phyloP scores from a whole-genome alignment of 1,139 yeast species.

The Geotrichum macrosporum region DNA sequence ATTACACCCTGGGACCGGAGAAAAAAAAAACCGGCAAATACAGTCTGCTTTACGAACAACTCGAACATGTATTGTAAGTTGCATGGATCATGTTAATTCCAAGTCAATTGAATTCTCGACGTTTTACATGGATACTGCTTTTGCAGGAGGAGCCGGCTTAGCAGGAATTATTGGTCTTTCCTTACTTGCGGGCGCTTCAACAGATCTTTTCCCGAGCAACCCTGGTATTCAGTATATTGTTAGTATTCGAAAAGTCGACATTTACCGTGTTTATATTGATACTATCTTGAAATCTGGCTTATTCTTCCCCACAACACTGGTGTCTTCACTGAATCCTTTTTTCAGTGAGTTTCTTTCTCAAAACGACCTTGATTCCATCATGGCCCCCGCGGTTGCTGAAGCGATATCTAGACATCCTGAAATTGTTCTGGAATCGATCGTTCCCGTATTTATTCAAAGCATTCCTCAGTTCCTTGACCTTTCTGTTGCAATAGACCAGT shows the following conservation, averaged over 20 bases:
- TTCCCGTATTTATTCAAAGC: conserved; percentile 48
- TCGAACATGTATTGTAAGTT: conserved; percentile 26
- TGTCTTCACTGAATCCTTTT: conserved; percentile 42
- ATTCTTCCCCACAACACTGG: conserved; percentile 27
- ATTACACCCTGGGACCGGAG: conserved; percentile 17
- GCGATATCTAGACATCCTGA: conserved; percentile 81
- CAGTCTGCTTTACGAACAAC: conserved; percentile 32
- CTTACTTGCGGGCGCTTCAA: conserved; percentile 33
- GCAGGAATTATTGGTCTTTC: conserved; percentile 27
- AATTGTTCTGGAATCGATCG: conserved; percentile 50
- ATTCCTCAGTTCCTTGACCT: conserved; percentile 41
- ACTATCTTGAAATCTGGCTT: conserved; percentile 35
- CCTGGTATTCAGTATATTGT: conserved; percentile 30
- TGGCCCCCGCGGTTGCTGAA: conserved; percentile 67
- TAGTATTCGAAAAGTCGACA: conserved; percentile 23
- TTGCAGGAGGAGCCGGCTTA: conserved; percentile 18
- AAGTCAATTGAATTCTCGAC: conserved; percentile 22
- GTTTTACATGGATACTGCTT: conserved; percentile 25
- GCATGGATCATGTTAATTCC: conserved; percentile 17
- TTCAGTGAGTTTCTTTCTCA: conserved; percentile 43
- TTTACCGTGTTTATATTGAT: conserved; percentile 30
- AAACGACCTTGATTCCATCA: conserved; percentile 42
- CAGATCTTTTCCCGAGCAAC: conserved; percentile 29
- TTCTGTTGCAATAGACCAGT: conserved; percentile 42
- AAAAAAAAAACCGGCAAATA: conserved; percentile 28